Evolutionary conservation across 768 basidiomycete genomes (phyloP).

Genomic region (Rhodotorula kratochvilovae): DNA sequence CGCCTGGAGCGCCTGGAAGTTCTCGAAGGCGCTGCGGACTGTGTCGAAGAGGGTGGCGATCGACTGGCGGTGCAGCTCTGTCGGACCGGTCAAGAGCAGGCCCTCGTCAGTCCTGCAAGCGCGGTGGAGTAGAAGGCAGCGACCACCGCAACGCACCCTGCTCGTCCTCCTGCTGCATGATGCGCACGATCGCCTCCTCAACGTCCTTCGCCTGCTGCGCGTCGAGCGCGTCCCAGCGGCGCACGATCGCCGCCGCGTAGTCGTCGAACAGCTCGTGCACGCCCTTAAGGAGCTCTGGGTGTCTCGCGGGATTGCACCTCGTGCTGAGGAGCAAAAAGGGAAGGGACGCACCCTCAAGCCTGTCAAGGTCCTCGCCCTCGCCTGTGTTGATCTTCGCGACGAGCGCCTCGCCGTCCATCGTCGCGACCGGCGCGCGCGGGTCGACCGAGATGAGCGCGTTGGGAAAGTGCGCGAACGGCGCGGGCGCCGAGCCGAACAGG

Average conservation of each 20-base stretch:
- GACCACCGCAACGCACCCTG: not conserved
- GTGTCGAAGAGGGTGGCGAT: not conserved
- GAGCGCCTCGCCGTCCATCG: not conserved
- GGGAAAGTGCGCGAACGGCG: not conserved
- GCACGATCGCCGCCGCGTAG: not conserved
- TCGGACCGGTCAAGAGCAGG: no score
- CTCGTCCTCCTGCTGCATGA: not conserved
- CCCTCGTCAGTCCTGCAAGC: no score
- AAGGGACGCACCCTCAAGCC: conserved; percentile 5
- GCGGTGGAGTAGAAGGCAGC: not conserved
- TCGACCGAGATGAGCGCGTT: not conserved
- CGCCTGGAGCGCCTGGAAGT: no score
- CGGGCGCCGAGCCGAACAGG: not conserved
- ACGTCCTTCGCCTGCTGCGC: not conserved
- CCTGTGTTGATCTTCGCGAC: no score
- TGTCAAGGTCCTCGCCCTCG: not conserved
- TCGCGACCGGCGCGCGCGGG: not conserved
- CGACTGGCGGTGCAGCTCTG: not conserved
- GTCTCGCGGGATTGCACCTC: not conserved
- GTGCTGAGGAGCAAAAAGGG: no score
- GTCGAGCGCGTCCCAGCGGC: not conserved
- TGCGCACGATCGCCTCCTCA: not conserved
- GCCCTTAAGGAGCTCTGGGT: not conserved
- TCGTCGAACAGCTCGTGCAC: not conserved
- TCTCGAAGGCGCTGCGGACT: no score